Conservation (phyloP, 129 eudicot genomes). For the Calendula officinalis region DNA sequence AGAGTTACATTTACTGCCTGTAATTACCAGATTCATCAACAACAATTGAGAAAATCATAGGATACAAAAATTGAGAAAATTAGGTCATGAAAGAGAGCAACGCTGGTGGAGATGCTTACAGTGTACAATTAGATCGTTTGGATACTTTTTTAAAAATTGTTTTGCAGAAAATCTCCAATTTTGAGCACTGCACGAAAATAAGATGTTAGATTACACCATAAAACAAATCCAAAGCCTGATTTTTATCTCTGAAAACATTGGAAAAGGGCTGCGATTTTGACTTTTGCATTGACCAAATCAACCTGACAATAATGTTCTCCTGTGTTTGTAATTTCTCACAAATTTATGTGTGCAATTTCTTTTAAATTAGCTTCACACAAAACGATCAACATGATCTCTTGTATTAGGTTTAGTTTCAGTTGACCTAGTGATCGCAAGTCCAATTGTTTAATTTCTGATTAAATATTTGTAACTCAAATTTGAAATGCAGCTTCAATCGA, state of each 20-base stretch:
- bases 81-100: background rate
- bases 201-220: background rate
- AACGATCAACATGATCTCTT: no score
- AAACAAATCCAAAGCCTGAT: background rate
- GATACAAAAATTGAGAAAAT: no score
- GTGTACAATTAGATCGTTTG: constrained; percentile 65
- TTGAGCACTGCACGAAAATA: constrained; percentile 51
- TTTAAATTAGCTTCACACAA: no score
- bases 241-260: no score
- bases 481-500: background rate
- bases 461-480: background rate
- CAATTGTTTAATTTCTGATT: no score
- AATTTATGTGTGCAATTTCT: no score
- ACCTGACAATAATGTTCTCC: no score
- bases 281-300: no score
- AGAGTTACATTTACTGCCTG: constrained; percentile 81
- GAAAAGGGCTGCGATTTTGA: no score
- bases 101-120: constrained; percentile 40
- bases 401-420: no score
- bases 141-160: constrained; percentile 70
- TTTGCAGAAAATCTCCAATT: constrained; percentile 77
- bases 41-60: background rate
- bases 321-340: no score
- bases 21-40: constrained; percentile 17
- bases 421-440: no score